Evolutionary conservation across 2,329 filamentous ascomycete species (phyloP).

Genomic region (Pseudogymnoascus sp.): DNA sequence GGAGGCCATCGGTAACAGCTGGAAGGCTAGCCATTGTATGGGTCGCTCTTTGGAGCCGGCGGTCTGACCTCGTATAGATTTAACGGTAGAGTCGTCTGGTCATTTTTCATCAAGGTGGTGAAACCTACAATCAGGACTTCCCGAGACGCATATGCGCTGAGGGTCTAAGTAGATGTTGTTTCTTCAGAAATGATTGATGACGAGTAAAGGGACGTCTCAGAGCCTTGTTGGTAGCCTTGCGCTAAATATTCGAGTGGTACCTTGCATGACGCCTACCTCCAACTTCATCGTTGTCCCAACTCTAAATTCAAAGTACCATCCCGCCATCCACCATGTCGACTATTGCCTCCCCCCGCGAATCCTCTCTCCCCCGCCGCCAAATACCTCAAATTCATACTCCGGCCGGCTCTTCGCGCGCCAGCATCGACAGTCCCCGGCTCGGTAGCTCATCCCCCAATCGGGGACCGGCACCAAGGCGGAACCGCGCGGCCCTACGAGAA

Average conservation of each 20-base stretch:
- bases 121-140: background rate
- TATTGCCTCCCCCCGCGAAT: slow-evolving; percentile 54
- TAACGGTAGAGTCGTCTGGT: background rate
- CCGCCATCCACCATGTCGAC: slow-evolving; percentile 45
- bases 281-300: background rate
- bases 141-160: slow-evolving; percentile 3
- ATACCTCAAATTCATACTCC: slow-evolving; percentile 53
- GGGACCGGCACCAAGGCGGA: slow-evolving; percentile 32
- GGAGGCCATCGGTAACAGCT: slow-evolving; percentile 32
- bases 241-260: slow-evolving; percentile 10
- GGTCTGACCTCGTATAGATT: background rate
- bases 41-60: background rate
- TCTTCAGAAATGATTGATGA: background rate
- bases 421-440: slow-evolving; percentile 47
- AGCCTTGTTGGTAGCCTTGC: slow-evolving; percentile 20
- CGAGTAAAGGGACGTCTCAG: slow-evolving; percentile 3
- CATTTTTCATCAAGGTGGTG: background rate
- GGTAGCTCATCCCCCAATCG: slow-evolving; percentile 43
- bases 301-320: background rate
- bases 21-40: slow-evolving; percentile 34
- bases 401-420: slow-evolving; percentile 67
- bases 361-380: slow-evolving; percentile 47
- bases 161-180: background rate
- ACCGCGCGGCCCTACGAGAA: slow-evolving; percentile 80
- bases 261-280: slow-evolving; percentile 12